Evolutionary conservation across 2,329 filamentous ascomycete genomes (phyloP).

Genomic region (Pseudogymnoascus sp.): DNA sequence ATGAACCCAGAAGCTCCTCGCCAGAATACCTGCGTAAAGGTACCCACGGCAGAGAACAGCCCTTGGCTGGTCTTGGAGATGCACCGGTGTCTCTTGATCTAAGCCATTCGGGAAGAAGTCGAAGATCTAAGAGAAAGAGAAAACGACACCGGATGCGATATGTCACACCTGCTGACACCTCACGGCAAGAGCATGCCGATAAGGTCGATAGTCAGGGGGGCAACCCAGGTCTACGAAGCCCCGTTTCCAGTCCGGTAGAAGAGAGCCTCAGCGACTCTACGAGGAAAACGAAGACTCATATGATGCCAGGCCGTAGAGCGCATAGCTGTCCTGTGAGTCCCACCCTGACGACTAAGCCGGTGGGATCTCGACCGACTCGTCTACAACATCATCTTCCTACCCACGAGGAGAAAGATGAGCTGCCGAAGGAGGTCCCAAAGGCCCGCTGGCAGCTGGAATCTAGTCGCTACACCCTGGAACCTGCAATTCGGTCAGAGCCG

Average conservation of each 20-base stretch:
- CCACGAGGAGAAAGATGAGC: conserved; percentile 9
- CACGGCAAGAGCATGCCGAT: background rate
- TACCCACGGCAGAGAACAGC: conserved; percentile 16
- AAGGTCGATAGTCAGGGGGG: background rate
- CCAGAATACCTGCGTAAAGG: conserved; percentile 22
- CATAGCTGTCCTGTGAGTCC: background rate
- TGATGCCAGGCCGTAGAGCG: background rate
- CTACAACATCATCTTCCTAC: conserved; percentile 13
- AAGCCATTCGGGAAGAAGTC: background rate
- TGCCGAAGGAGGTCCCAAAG: conserved; percentile 13
- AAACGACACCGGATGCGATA: background rate
- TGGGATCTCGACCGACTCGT: background rate
- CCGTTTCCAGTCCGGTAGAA: background rate
- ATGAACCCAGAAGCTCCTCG: conserved; percentile 26
- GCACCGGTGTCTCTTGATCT: background rate
- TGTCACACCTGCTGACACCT: background rate
- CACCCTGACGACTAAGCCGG: background rate
- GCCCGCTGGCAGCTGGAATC: background rate
- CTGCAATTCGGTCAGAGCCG: conserved; percentile 23
- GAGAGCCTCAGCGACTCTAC: background rate
- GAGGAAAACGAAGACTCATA: background rate
- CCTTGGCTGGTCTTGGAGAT: background rate
- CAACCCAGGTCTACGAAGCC: background rate
- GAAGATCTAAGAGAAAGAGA: background rate
- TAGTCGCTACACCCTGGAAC: conserved; percentile 17